phyloP scores from a whole-genome alignment of 2,329 filamentous ascomycete species.

The Cladosporium sp. region DNA sequence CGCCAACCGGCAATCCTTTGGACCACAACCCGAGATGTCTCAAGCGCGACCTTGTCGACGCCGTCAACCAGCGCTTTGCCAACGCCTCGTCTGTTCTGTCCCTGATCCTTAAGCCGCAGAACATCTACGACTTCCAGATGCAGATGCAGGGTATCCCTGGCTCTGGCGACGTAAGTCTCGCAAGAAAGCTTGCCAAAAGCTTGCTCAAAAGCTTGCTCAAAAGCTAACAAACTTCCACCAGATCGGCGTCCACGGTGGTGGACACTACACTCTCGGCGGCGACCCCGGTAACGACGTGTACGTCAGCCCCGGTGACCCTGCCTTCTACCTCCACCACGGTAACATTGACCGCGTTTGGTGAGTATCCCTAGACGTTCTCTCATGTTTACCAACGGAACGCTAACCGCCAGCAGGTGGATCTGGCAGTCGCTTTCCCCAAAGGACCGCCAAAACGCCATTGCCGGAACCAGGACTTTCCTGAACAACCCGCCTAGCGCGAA shows the following conservation, averaged over 20 bases:
- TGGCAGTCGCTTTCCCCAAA: conserved; percentile 30
- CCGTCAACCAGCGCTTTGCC: conserved; percentile 2
- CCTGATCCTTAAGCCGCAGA: conserved; percentile 16
- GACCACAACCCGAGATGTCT: conserved; percentile 32
- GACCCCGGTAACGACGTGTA: conserved; percentile 38
- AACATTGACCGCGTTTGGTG: conserved; percentile 40
- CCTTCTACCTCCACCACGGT: conserved; percentile 42
- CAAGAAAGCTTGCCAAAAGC: not conserved
- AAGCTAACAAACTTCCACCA: conserved; percentile 14
- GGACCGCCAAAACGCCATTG: conserved; percentile 18
- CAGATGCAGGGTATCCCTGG: conserved; percentile 22
- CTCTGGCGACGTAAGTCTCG: conserved; percentile 12
- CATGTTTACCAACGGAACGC: no score
- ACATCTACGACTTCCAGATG: conserved; percentile 21
- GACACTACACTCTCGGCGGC: conserved; percentile 36
- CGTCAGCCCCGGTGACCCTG: conserved; percentile 38
- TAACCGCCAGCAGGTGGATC: conserved; percentile 25
- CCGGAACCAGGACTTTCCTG: conserved; percentile 29
- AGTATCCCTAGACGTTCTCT: no score
- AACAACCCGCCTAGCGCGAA: conserved; percentile 20
- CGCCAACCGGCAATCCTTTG: conserved; percentile 26
- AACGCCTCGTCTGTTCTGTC: conserved; percentile 10
- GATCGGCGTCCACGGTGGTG: conserved; percentile 35
- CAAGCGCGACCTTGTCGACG: conserved; percentile 30
- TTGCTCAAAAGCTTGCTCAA: not conserved